Evolutionary conservation across 306 rosid species (phyloP).

Genomic region (Dicorynia guianensis): DNA sequence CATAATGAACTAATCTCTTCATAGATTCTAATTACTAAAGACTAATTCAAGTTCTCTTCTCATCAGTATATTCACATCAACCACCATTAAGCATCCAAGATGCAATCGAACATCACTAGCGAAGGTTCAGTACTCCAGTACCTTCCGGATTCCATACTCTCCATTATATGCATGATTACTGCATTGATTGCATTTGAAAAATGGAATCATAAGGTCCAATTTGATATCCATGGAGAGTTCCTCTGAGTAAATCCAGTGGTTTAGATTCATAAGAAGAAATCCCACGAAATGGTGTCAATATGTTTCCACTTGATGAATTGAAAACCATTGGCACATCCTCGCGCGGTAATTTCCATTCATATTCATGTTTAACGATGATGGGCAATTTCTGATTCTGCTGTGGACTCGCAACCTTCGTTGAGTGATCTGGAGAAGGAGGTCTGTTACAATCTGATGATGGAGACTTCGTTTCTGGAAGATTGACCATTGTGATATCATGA

Average conservation of each 20-base stretch:
- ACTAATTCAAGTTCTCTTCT: slow-evolving; percentile 48
- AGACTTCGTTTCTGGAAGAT: slow-evolving; percentile 56
- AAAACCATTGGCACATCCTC: slow-evolving; percentile 47
- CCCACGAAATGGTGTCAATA: slow-evolving; percentile 57
- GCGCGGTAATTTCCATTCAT: slow-evolving; percentile 50
- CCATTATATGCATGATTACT: slow-evolving; percentile 40
- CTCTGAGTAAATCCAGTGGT: slow-evolving; percentile 55
- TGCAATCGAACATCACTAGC: slow-evolving; percentile 37
- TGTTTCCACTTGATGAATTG: slow-evolving; percentile 48
- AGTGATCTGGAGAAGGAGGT: slow-evolving; percentile 49
- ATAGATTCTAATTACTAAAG: slow-evolving; percentile 43
- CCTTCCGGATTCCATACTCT: slow-evolving; percentile 30
- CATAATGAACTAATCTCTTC: slow-evolving; percentile 48
- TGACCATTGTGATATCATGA: slow-evolving; percentile 79
- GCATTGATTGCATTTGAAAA: slow-evolving; percentile 67
- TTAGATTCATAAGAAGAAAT: slow-evolving; percentile 57
- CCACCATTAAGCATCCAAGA: slow-evolving; percentile 32
- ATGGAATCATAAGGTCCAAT: slow-evolving; percentile 51
- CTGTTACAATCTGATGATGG: slow-evolving; percentile 45
- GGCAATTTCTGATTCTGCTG: slow-evolving; percentile 48
- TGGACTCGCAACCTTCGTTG: slow-evolving; percentile 41
- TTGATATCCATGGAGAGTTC: slow-evolving; percentile 52
- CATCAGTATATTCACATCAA: slow-evolving; percentile 55
- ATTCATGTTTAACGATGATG: slow-evolving; percentile 48
- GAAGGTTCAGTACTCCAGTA: slow-evolving; percentile 26